Conservation (phyloP, 306 rosid species). For the Heteromeles arbutifolia region DNA sequence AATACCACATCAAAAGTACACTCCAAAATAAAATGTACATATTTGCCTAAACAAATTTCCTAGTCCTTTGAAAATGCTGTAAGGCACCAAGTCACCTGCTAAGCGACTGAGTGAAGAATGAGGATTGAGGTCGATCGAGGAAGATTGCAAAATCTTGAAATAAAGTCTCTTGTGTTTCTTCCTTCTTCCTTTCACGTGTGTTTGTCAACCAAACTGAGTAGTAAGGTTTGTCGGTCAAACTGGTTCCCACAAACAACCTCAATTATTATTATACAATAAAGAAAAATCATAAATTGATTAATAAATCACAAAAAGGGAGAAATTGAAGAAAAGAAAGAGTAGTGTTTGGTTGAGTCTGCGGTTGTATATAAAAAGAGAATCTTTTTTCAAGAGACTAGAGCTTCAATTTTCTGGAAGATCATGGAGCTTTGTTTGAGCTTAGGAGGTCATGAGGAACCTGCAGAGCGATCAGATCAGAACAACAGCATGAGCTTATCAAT, state of each 20-base stretch:
- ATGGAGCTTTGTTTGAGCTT: constrained; percentile 36
- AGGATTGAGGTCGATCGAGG: neutral
- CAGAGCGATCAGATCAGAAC: neutral
- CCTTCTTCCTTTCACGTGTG: constrained; percentile 41
- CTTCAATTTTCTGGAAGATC: neutral
- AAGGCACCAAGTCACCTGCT: neutral
- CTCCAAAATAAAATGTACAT: no score
- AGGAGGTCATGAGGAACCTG: constrained; percentile 13
- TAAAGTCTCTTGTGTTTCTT: neutral
- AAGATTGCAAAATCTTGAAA: neutral
- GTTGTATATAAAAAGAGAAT: neutral
- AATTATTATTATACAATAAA: constrained; percentile 2
- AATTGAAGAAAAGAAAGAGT: neutral
- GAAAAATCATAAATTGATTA: neutral
- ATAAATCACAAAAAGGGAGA: neutral
- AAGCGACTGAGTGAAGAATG: neutral
- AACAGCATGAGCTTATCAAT: constrained; percentile 26
- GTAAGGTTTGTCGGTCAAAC: constrained; percentile 63
- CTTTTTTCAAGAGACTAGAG: neutral
- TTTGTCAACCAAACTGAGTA: constrained; percentile 40
- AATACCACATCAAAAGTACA: no score
- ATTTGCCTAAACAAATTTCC: no score
- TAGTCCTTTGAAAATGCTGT: neutral
- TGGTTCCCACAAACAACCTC: constrained; percentile 15
- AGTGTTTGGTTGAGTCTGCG: constrained; percentile 5